Conservation (phyloP, 2,329 filamentous ascomycete genomes). For the Aspergillus alliaceus region DNA sequence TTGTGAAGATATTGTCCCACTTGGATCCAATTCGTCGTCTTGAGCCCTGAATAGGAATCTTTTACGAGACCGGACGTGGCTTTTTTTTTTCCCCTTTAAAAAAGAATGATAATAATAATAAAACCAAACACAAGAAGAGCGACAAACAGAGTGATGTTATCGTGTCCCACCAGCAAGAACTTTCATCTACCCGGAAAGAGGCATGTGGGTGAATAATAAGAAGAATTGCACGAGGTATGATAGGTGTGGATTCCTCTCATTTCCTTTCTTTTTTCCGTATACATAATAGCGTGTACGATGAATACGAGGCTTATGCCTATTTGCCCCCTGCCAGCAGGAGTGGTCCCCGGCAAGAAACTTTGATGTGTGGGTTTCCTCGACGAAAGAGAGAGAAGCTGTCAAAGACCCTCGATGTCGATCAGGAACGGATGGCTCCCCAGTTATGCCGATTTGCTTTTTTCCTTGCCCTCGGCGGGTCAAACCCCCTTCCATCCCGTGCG, state of each 20-base stretch:
- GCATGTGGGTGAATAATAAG: neutral
- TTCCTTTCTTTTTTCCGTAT: neutral
- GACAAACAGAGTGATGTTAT: neutral
- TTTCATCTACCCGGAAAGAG: too few species aligned
- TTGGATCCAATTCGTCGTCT: neutral
- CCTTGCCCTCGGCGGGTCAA: neutral
- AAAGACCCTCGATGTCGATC: constrained; percentile 13
- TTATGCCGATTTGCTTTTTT: constrained; percentile 8
- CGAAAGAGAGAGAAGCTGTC: constrained; percentile 9
- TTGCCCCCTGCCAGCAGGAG: neutral
- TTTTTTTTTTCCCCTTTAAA: too few species aligned
- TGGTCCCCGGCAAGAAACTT: neutral
- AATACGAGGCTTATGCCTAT: neutral
- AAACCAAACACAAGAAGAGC: neutral
- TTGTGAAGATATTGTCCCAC: neutral
- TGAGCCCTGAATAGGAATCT: neutral
- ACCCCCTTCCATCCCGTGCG: neutral
- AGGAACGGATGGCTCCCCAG: constrained; percentile 10
- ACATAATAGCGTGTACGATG: neutral
- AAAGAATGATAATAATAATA: neutral
- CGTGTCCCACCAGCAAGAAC: neutral
- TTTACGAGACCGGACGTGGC: neutral
- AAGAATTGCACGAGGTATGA: neutral
- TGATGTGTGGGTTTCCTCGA: neutral
- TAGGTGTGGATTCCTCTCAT: neutral